Evolutionary conservation across 2,329 filamentous ascomycete genomes (phyloP), one percentile per base, ranked within the genome.

Genomic region (Chaetomiaceae sp.): DNA sequence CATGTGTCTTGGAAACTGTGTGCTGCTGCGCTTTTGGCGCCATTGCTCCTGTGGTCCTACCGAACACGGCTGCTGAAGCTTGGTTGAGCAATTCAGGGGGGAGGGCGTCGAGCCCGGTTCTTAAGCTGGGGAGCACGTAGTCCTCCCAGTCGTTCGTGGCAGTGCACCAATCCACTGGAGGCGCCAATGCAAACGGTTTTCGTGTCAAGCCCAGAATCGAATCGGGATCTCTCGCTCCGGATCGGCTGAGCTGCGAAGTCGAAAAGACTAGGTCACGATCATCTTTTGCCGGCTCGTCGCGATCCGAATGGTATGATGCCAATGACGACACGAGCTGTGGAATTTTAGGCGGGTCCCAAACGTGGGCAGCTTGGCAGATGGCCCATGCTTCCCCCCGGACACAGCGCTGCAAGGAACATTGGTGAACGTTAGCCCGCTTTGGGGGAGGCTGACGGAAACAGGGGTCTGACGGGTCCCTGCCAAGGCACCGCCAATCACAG

Each of bases 1-100:
- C 69, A 48, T 72, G 72, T 39, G 59, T 53, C 50, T 62, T 58
- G 43, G 51, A 45, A 33, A 56, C 53, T 10, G 54, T 53, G 37
- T 50, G 49, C 45, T 52, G 44, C 37, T 53, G 50, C 12, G 43
- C 32, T 45, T 56, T 57, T 12, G 51, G 32, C 12, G 50, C 50
- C 55, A 57, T 57, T 27, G 34, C 48, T 45, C 45, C 29, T 41
- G 40, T 30, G 34, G 47, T 45, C 45, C 29, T 41, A 37, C 22
- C 27, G 14, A 24, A 20, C 8, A 39, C 17, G 20, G 12, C 36
- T 42, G 17, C 22, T 35, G 18, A 17, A 15, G 12, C 18, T 38
- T 3, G 37, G n/a, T n/a, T n/a, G n/a, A n/a, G n/a, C n/a, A n/a
- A n/a, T n/a, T n/a, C n/a, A n/a, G n/a, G n/a, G n/a, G n/a, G n/a